Percentiles rank a stretch among this genome's conserved stretches.
These are phyloP conservation scores for Termitomyces sp. DNA, from an alignment of 768 basidiomycete species.

Conservation along the genomic window DNA sequence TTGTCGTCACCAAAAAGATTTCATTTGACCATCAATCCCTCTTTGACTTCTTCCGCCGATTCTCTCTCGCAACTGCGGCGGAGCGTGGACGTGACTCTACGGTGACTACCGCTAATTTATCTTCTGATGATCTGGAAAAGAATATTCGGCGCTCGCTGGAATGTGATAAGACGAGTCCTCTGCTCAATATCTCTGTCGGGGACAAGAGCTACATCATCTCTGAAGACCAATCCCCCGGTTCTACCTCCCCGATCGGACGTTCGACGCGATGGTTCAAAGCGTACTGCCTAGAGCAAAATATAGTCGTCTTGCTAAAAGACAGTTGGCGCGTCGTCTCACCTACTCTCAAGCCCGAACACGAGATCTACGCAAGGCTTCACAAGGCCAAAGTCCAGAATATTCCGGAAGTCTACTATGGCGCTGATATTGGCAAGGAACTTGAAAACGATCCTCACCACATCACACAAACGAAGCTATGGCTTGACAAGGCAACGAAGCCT, in stretches of 20 bases:
- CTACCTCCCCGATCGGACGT: background rate
- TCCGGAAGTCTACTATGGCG: background rate
- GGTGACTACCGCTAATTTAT: background rate
- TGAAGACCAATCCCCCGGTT: background rate
- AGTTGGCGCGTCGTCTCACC: background rate
- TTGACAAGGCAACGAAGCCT: no score
- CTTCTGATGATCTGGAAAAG: no score
- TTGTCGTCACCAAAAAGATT: background rate
- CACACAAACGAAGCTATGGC: no score
- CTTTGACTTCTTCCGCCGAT: background rate
- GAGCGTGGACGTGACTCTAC: no score
- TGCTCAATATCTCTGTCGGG: background rate
- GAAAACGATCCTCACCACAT: no score
- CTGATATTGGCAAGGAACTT: background rate
- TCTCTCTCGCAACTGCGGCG: background rate
- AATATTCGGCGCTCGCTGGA: no score
- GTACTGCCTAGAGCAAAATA: background rate
- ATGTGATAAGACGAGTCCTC: no score
- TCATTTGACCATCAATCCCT: background rate
- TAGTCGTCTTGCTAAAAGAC: background rate
- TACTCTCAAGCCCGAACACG: background rate
- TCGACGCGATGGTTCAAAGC: background rate
- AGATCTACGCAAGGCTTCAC: background rate
- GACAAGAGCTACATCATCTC: background rate
- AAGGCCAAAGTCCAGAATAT: background rate